These are phyloP conservation scores for Crucihimalaya himalaica DNA, from an alignment of 345 rosid genomes.

Conservation along the genomic window DNA sequence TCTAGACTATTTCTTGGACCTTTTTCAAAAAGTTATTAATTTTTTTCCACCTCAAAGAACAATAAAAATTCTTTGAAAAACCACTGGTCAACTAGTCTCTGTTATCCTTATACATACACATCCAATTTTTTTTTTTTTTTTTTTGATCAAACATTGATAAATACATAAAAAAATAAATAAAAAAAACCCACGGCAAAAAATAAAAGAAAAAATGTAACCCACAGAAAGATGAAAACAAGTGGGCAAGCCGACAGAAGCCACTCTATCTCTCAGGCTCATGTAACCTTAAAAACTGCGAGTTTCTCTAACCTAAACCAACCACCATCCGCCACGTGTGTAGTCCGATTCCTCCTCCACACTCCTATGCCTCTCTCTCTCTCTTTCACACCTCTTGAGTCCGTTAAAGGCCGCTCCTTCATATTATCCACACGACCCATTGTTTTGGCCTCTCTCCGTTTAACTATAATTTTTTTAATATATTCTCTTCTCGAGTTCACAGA, in stretches of 20 bases:
- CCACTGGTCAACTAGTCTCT: not conserved
- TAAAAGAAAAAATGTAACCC: not conserved
- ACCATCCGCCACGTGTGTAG: conserved; percentile 44
- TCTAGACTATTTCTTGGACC: not conserved
- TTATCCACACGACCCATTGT: conserved; percentile 39
- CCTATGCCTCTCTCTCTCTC: conserved; percentile 7
- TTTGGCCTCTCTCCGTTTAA: conserved; percentile 21
- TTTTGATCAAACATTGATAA: no score
- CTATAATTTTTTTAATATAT: not conserved
- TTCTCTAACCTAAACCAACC: conserved; percentile 4
- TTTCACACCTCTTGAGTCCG: conserved; percentile 21
- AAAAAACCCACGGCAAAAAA: not conserved
- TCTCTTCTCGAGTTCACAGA: conserved; percentile 31
- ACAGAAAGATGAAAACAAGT: conserved; percentile 35
- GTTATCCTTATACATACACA: not conserved
- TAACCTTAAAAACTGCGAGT: conserved; percentile 34
- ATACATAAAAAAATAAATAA: no score
- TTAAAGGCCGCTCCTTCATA: conserved; percentile 29
- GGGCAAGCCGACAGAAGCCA: conserved; percentile 24
- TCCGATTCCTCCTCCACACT: conserved; percentile 48
- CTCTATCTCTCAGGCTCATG: not conserved
- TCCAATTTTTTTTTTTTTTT: no score
- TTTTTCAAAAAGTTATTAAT: not conserved
- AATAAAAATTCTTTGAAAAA: not conserved
- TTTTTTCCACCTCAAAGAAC: not conserved